Conservation (phyloP, 2,329 filamentous ascomycete species). For the Phialophora macrospora region DNA sequence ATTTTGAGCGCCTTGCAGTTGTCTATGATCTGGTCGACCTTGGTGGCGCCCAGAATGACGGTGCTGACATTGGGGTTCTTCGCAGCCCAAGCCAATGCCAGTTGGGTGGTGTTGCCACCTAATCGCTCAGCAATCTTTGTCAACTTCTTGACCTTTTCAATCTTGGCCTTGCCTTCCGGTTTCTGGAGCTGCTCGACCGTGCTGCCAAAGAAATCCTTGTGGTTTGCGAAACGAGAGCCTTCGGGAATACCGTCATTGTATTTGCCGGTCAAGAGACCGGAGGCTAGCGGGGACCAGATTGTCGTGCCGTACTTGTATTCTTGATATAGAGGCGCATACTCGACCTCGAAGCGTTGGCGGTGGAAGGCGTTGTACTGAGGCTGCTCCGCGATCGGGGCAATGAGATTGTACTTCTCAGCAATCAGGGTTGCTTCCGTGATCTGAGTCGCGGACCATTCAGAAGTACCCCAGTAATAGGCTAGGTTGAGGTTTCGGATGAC, state of each 20-base stretch:
- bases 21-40: slow-evolving; percentile 52
- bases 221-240: slow-evolving; percentile 61
- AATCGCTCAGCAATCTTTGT: slow-evolving; percentile 65
- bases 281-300: slow-evolving; percentile 65
- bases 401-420: slow-evolving; percentile 63
- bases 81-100: slow-evolving; percentile 61
- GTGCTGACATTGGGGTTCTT: slow-evolving; percentile 61
- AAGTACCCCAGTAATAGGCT: slow-evolving; percentile 73
- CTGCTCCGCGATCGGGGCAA: slow-evolving; percentile 70
- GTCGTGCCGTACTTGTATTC: slow-evolving; percentile 66
- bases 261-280: slow-evolving; percentile 68
- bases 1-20: slow-evolving; percentile 54
- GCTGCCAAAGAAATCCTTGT: slow-evolving; percentile 60
- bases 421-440: slow-evolving; percentile 62
- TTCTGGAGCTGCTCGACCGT: slow-evolving; percentile 49
- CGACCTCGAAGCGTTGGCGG: slow-evolving; percentile 66
- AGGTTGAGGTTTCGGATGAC: slow-evolving; percentile 68
- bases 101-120: slow-evolving; percentile 61
- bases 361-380: slow-evolving; percentile 69
- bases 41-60: slow-evolving; percentile 59
- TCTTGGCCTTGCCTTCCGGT: slow-evolving; percentile 48
- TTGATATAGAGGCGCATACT: slow-evolving; percentile 65
- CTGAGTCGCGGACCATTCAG: slow-evolving; percentile 69
- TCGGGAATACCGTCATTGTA: slow-evolving; percentile 68
- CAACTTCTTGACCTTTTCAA: slow-evolving; percentile 61